phyloP scores from a whole-genome alignment of 73 alveolate species.

The Tetrahymena elliotti region DNA sequence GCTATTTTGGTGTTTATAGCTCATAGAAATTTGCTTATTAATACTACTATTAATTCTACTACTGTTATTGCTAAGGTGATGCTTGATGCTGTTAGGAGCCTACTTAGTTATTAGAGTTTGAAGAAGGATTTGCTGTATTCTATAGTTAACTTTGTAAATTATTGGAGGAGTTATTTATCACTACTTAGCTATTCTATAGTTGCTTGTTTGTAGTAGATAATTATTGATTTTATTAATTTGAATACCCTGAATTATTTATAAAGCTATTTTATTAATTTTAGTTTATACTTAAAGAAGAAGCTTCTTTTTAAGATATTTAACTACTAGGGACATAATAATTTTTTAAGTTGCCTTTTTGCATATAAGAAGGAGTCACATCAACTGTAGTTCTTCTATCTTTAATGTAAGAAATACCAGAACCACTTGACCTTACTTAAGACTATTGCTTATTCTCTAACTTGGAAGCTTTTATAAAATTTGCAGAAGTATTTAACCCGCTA shows the following conservation, averaged over 20 bases:
- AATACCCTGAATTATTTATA: neutral
- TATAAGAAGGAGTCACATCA: neutral
- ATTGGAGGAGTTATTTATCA: neutral
- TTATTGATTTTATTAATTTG: neutral
- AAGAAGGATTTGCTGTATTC: neutral
- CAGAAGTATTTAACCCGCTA: neutral
- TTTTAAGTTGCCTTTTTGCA: neutral
- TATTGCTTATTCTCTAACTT: neutral
- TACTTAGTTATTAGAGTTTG: neutral
- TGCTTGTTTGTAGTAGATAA: neutral
- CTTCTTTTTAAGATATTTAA: neutral
- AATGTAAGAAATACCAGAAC: neutral
- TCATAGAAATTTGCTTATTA: neutral
- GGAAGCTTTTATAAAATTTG: neutral
- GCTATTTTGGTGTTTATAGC: neutral
- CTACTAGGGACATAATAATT: neutral
- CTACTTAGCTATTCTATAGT: neutral
- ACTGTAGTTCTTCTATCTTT: neutral
- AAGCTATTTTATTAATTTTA: neutral
- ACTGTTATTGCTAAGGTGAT: neutral
- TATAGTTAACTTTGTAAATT: neutral
- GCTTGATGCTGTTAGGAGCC: neutral
- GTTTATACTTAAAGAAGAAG: neutral
- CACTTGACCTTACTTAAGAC: neutral
- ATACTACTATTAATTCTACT: neutral